phyloP scores from a whole-genome alignment of 192 early-diverging fungal genomes.

The Coemansia sp. region DNA sequence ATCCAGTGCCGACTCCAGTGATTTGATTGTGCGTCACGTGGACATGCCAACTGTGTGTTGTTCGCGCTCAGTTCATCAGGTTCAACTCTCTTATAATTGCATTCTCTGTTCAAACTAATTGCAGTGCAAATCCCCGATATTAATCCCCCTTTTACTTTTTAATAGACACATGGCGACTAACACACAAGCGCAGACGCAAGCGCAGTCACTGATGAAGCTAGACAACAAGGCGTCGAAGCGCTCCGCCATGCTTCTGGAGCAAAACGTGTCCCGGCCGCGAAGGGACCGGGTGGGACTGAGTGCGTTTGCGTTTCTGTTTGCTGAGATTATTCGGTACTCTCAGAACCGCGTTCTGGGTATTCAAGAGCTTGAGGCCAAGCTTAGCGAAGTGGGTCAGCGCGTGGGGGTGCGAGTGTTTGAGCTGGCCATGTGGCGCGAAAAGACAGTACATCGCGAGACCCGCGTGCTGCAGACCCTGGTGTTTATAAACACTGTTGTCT shows the following conservation, averaged over 20 bases:
- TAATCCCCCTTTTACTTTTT: background rate
- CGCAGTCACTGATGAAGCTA: constrained; percentile 25
- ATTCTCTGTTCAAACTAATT: background rate
- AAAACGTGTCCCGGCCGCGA: constrained; percentile 68
- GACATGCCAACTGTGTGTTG: background rate
- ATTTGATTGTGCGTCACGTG: background rate
- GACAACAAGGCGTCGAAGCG: constrained; percentile 42
- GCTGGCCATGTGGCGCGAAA: constrained; percentile 87
- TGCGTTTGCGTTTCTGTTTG: constrained; percentile 87
- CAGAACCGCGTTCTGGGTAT: constrained; percentile 93
- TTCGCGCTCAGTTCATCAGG: background rate
- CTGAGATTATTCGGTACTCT: constrained; percentile 94
- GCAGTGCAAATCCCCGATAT: background rate
- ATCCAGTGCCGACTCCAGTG: background rate
- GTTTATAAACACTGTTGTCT: constrained; percentile 91
- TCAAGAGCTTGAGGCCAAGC: constrained; percentile 89
- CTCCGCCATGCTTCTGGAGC: constrained; percentile 64
- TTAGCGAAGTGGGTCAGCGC: constrained; percentile 89
- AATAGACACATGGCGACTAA: background rate
- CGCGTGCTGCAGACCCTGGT: constrained; percentile 83
- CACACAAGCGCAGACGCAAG: constrained; percentile 10
- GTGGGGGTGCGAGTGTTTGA: constrained; percentile 88
- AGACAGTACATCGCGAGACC: constrained; percentile 81
- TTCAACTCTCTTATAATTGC: background rate
- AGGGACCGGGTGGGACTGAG: constrained; percentile 72